phyloP scores from a whole-genome alignment of 2,329 filamentous ascomycete genomes.

The Colletotrichum nymphaeae region DNA sequence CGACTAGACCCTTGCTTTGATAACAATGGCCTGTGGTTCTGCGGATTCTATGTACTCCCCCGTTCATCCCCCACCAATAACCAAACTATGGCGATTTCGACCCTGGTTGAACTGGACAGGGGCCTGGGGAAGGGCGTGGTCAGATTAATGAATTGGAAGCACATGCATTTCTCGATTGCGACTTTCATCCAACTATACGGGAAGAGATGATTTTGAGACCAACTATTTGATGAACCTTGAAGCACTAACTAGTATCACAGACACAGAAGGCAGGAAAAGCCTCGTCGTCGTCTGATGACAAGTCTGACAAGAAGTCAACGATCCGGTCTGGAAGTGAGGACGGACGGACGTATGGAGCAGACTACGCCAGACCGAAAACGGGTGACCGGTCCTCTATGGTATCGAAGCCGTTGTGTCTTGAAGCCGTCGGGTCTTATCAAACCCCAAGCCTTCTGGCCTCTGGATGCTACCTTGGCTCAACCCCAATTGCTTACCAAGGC shows the following conservation, averaged over 20 bases:
- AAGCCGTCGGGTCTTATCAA: slow-evolving; percentile 9
- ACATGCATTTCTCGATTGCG: slow-evolving; percentile 11
- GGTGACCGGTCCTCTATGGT: not conserved
- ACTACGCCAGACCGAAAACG: not conserved
- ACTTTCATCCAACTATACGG: not conserved
- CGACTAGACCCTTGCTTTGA: slow-evolving; percentile 16
- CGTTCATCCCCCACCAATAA: slow-evolving; percentile 16
- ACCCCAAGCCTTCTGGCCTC: not conserved
- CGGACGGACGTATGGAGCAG: not conserved
- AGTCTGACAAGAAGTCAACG: not conserved
- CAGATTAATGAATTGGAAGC: slow-evolving; percentile 1
- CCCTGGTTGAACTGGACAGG: slow-evolving; percentile 1
- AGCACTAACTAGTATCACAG: not conserved
- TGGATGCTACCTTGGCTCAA: not conserved
- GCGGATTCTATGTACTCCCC: slow-evolving; percentile 5
- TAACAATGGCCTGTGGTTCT: not conserved
- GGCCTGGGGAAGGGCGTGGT: not conserved
- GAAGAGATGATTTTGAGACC: not conserved
- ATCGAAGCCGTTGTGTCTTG: slow-evolving; percentile 6
- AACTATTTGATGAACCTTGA: not conserved
- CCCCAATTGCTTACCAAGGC: not conserved
- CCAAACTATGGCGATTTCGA: not conserved
- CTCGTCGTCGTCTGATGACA: not conserved
- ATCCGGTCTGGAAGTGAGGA: not conserved
- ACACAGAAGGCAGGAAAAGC: not conserved